Evolutionary conservation across 129 eudicot genomes (phyloP).

Genomic region (Artemisia annua): DNA sequence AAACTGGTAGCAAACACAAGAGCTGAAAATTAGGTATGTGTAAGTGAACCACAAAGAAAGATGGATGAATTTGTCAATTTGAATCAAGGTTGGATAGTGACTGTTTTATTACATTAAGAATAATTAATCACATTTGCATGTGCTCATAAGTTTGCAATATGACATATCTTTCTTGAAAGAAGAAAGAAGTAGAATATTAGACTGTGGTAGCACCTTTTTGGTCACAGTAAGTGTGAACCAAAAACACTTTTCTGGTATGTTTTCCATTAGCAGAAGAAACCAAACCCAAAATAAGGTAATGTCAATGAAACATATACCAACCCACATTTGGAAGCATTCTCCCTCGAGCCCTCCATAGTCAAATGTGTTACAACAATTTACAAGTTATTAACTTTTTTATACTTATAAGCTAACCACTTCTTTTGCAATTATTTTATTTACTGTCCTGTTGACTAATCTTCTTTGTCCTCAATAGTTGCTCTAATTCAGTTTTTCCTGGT

Average conservation of each 20-base stretch:
- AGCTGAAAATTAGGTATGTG: neutral
- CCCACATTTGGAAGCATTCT: slow-evolving; percentile 47
- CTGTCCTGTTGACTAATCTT: too few species aligned
- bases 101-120: neutral
- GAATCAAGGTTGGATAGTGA: neutral
- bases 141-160: neutral
- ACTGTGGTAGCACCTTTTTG: slow-evolving; percentile 9
- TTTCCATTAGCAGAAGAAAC: slow-evolving; percentile 19
- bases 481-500: slow-evolving; percentile 5
- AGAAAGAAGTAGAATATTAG: slow-evolving; percentile 22
- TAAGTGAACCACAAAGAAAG: neutral
- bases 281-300: slow-evolving; percentile 33
- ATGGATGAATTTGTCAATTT: neutral
- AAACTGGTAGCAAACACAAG: slow-evolving; percentile 6
- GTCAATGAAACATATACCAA: slow-evolving; percentile 30
- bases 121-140: slow-evolving; percentile 3
- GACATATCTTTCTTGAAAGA: slow-evolving; percentile 20
- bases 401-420: slow-evolving; percentile 22
- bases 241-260: slow-evolving; percentile 13
- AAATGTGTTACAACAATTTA: slow-evolving; percentile 13
- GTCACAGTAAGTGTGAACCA: slow-evolving; percentile 11
- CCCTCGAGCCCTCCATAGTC: slow-evolving; percentile 82
- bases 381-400: slow-evolving; percentile 18
- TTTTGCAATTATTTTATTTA: neutral
- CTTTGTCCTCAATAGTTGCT: slow-evolving; percentile 18